Base-by-base conservation (phyloP, 1,139 yeast genomes). In the Zygoascus hellenicus region DNA sequence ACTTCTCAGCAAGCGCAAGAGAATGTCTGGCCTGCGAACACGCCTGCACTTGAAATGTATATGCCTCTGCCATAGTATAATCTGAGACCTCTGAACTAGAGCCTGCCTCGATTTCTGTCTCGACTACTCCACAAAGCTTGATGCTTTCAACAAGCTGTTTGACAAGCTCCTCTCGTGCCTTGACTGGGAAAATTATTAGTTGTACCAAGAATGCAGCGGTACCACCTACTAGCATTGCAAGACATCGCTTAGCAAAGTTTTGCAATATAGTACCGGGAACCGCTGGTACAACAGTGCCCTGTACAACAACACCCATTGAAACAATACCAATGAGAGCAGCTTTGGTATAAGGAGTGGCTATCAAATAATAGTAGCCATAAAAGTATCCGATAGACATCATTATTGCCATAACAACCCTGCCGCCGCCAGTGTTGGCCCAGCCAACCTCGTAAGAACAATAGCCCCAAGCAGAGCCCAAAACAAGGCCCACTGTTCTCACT, bases 181-280 rank as follows among this genome's bases (percentile, higher is more conserved):
- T 72, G 9, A 70, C 67, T 0, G 80, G 80, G 51, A 73, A 75
- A 32, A 75, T 53, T 1, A 64, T 49, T 7, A 72, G 56, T 48
- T 75, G 79, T 9, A 74, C 74, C 26, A 72, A 38, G 39, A 73
- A 52, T 0, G 78, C 77, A 6, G 72, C 67, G 1, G 68, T 66
- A 17, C 78, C 78, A 39, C 79, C 79, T 50, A 74, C 70, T 3
- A 74, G 66, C 60, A 75, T 71, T 0, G 79, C 75, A 10, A 75
- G 51, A 54, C 77, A 72, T 54, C 80, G 63, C 49, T 74, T 75
- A 1, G 71, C 76, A 58, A 72, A 75, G 54, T 71, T 74, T 9
- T 59, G 62, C 17, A 66, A 51, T 43, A 75, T 74, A 0, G 74
- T 63, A 3, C 75, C 73, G 2, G 70, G 68, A 15, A 67, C 59